Evolutionary conservation across 345 rosid species (phyloP).

Genomic region (Conringia planisiliqua): DNA sequence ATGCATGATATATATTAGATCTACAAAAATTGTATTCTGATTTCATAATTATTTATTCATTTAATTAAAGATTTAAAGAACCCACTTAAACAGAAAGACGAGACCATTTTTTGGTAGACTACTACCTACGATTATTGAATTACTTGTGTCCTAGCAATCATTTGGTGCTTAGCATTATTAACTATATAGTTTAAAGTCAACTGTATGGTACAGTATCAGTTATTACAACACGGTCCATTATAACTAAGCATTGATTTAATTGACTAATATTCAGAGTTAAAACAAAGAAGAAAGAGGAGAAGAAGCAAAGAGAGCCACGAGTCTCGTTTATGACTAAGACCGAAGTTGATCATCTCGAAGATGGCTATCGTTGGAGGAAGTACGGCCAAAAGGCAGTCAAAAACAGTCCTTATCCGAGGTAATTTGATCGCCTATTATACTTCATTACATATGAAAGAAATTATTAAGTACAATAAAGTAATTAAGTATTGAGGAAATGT

Average conservation of each 20-base stretch:
- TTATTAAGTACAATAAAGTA: background rate
- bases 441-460: background rate
- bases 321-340: conserved; percentile 84
- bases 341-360: conserved; percentile 79
- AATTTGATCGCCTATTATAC: background rate
- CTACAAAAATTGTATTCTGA: too few species aligned
- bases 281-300: conserved; percentile 57
- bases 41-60: background rate
- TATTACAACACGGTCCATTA: conserved; percentile 1
- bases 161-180: background rate
- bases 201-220: conserved; percentile 7
- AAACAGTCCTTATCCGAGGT: conserved; percentile 80
- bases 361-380: conserved; percentile 85
- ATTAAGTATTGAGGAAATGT: background rate
- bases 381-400: conserved; percentile 87
- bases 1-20: background rate
- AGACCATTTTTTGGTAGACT: background rate
- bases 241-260: background rate
- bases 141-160: conserved; percentile 10
- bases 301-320: conserved; percentile 54
- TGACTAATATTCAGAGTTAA: conserved; percentile 36
- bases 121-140: background rate
- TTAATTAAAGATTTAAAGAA: background rate
- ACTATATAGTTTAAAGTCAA: conserved; percentile 17
- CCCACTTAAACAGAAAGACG: background rate